Base-by-base conservation (phyloP, 163 green algal genomes). In the Prototheca cutis region DNA sequence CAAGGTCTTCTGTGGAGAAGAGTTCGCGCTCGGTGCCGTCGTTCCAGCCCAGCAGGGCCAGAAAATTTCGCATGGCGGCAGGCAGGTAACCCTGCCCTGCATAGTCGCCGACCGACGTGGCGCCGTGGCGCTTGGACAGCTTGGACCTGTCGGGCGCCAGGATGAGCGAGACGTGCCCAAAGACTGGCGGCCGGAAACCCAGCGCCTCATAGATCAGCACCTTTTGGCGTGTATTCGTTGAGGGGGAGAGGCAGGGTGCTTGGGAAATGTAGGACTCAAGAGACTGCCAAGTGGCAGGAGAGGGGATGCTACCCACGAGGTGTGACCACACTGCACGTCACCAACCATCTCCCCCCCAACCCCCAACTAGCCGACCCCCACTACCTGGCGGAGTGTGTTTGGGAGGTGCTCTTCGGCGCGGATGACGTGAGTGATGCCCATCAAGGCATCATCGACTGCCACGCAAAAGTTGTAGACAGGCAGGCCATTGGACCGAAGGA, bases 401-500 rank as follows among this genome's bases (percentile, higher is more conserved):
- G 92, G 87, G 61, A 99, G 80, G 75, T 99, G 93, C 87, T 99
- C 93, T 80, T 99, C 93, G 4, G 93, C 93, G 6, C 88, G 75
- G 55, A 99, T 78, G 53, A 99, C 93, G 75, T 99, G 89, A 2
- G 82, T 94, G 72, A 99, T 95, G 40, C 79, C 73, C 93, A 98
- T 98, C 6, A 90, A 74, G 13, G 87, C 90, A 67, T 99, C 93
- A 65, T 99, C 93, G 8, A 98, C 79, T 6, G 93, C 91, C 18
- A 98, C 93, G 60, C 91, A 98, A 71, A 99, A 99, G 80, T 99
- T 99, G 82, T 99, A 99, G 18, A 99, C 88, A 6, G 93, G 93
- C 62, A 95, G 74, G 39, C 93, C 93, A 70, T 96, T 97, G 70
- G 82, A 95, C 40, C 93, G 82, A 67, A 98, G 77, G 52, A 98